Evolutionary conservation across 1,284 basidiomycete species (phyloP), one percentile per base, ranked within the genome.

Genomic region (Cryptococcus sp.): DNA sequence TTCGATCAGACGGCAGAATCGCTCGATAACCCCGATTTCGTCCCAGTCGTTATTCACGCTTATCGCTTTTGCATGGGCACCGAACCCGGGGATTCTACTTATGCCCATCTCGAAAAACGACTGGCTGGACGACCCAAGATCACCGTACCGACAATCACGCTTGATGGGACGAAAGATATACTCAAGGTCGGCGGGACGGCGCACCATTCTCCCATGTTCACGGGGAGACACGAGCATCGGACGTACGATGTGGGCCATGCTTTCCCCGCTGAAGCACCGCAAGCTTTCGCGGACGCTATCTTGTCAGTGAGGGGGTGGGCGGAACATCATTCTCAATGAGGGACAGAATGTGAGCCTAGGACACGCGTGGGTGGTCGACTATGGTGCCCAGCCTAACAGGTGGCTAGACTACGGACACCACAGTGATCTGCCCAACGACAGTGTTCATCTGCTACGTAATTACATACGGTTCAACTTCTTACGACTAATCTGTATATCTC

Each of bases 191-290:
- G 49, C 11, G 49, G 49, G 25, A 50, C 49, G 5, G 49, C 25
- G 7, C 49, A 50, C n/a, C 23, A 50, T 22, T 6, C 25, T 6
- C 23, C 23, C 25, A 50, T 31, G 35, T 50, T 50, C 31, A 50
- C 23, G 23, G 49, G 49, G 11, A 27, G 35, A 50, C 49, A 50
- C 49, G 49, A 50, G 49, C 49, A 50, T 22, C 6, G 49, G 31
- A 38, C 49, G 16, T n/a, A 27, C 49, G 35, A 50, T 11, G 23
- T 19, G 6, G 49, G 49, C 7, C 49, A 50, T 50, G 49, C 49
- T 17, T 19, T 50, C n/a, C 49, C 49, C 11, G 23, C 19, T 8
- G 49, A 50, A 38, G 35, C 23, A 5, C 49, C 49, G 3, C 23
- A 50, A 39, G 49, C 31, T 3, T 53, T 53, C 25, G 50, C 20